Percentiles rank a stretch among this genome's conserved stretches.
Conservation (phyloP, 768 basidiomycete species). For the Russula sp. region DNA sequence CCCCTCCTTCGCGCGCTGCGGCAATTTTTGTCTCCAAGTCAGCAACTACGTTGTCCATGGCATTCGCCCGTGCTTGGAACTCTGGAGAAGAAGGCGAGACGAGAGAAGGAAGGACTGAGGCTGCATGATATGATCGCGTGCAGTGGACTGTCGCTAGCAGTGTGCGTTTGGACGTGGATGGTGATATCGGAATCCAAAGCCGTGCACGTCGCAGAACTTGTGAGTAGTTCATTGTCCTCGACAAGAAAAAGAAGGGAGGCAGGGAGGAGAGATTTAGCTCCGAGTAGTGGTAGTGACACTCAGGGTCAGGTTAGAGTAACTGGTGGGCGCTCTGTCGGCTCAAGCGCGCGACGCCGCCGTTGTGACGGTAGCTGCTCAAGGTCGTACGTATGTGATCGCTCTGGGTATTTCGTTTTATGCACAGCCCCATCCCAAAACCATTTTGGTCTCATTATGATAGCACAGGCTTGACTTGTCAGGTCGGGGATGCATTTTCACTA, state of each 20-base stretch:
- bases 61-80: constrained; percentile 55
- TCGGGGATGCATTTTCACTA: too few species aligned
- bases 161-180: neutral
- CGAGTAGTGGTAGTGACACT: neutral
- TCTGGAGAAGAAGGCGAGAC: constrained; percentile 64
- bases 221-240: neutral
- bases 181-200: neutral
- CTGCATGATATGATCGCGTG: constrained; percentile 48
- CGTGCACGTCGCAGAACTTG: neutral
- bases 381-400: too few species aligned
- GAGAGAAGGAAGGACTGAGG: constrained; percentile 58
- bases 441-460: too few species aligned
- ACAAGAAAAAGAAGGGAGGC: neutral
- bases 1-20: constrained; percentile 61
- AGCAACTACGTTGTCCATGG: constrained; percentile 63
- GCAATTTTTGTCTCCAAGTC: constrained; percentile 56
- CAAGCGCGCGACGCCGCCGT: too few species aligned
- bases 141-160: too few species aligned
- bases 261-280: neutral
- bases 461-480: too few species aligned
- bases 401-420: too few species aligned
- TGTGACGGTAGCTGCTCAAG: too few species aligned
- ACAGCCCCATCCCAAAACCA: too few species aligned
- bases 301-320: neutral
- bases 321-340: too few species aligned